Percentiles rank a stretch among this genome's conserved stretches.
phyloP scores from a whole-genome alignment of 2,329 filamentous ascomycete species.

The Sphaerulina vaccinii region DNA sequence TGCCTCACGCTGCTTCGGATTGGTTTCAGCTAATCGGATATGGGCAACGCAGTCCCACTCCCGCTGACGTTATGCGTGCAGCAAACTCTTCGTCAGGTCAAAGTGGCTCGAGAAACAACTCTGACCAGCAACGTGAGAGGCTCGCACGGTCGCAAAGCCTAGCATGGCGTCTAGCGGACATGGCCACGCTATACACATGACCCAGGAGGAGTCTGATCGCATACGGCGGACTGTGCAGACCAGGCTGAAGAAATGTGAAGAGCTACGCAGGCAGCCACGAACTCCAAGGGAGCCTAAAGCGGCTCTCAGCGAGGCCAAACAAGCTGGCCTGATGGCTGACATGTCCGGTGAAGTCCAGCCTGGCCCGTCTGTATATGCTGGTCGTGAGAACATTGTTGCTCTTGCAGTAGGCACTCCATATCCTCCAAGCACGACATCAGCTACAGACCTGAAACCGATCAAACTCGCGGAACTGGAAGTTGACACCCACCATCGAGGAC shows the following conservation, averaged over 20 bases:
- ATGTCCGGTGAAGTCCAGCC: constrained; percentile 15
- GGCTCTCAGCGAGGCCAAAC: constrained; percentile 10
- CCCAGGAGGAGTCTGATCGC: constrained; percentile 8
- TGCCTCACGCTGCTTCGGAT: not conserved
- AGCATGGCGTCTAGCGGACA: constrained; percentile 1
- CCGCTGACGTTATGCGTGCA: no score
- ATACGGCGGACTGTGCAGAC: constrained; percentile 15
- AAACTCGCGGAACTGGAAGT: constrained; percentile 17
- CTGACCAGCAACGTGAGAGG: not conserved
- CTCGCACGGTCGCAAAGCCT: no score
- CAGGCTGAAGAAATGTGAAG: constrained; percentile 14
- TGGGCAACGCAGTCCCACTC: not conserved
- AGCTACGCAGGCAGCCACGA: constrained; percentile 9
- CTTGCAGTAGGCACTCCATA: constrained; percentile 13
- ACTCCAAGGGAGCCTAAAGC: constrained; percentile 9
- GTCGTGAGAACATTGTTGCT: constrained; percentile 6
- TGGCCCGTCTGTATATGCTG: constrained; percentile 7
- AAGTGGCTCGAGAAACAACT: not conserved
- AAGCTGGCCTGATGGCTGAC: constrained; percentile 17
- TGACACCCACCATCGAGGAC: constrained; percentile 27
- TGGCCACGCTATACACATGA: constrained; percentile 15
- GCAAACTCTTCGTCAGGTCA: not conserved
- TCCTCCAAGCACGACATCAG: constrained; percentile 1
- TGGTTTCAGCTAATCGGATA: not conserved
- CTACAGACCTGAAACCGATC: constrained; percentile 5